phyloP scores from a whole-genome alignment of 2,329 filamentous ascomycete genomes.

The Fusarium duplospermum region DNA sequence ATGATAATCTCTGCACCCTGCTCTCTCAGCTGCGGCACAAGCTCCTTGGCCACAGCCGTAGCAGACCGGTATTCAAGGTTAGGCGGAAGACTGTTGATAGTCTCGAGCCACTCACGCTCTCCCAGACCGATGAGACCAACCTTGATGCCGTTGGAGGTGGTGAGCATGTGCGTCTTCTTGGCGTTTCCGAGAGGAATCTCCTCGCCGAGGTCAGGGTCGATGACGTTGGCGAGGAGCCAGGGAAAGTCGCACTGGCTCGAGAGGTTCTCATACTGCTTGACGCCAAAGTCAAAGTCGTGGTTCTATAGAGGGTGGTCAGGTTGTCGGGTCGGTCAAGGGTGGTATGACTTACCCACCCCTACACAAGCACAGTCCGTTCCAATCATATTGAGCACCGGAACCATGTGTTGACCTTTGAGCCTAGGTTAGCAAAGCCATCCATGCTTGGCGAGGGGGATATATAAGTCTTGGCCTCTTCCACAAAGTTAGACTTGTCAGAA shows the following conservation, averaged over 20 bases:
- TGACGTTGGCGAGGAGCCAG: conserved; percentile 89
- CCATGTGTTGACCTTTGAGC: conserved; percentile 79
- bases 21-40: conserved; percentile 77
- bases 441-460: neutral
- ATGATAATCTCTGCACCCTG: conserved; percentile 87
- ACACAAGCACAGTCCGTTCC: conserved; percentile 85
- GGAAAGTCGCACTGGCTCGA: conserved; percentile 82
- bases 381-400: conserved; percentile 82
- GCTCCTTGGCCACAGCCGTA: conserved; percentile 77
- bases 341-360: conserved; percentile 67
- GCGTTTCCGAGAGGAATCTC: conserved; percentile 81
- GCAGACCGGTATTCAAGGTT: conserved; percentile 86
- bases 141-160: conserved; percentile 84
- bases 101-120: conserved; percentile 89
- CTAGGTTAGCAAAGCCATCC: neutral
- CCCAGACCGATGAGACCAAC: conserved; percentile 87
- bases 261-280: conserved; percentile 81
- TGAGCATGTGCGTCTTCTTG: conserved; percentile 79
- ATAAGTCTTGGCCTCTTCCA: neutral
- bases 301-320: conserved; percentile 64
- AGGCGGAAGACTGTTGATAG: conserved; percentile 87
- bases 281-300: conserved; percentile 93
- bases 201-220: conserved; percentile 84
- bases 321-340: conserved; percentile 25
- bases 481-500: neutral